Percentiles rank a stretch among this genome's conserved stretches.
Conservation (phyloP, 805 yeast species). For the Yarrowia sp. region DNA sequence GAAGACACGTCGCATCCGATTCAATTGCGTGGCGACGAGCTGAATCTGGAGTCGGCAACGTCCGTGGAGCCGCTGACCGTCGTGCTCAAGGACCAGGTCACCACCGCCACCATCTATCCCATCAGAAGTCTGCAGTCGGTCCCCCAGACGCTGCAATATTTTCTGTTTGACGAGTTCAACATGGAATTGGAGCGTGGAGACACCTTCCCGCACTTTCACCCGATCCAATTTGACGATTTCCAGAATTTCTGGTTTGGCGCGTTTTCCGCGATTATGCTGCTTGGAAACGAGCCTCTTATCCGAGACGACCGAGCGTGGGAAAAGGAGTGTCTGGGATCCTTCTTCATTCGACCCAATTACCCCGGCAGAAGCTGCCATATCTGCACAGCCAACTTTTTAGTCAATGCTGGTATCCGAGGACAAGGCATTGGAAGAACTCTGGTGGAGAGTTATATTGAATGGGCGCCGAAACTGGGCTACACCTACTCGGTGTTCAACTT, state of each 20-base stretch:
- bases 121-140: conserved; percentile 68
- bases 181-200: conserved; percentile 91
- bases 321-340: conserved; percentile 88
- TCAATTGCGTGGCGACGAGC: conserved; percentile 30
- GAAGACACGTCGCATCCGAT: conserved; percentile 32
- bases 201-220: conserved; percentile 84
- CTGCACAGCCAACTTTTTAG: conserved; percentile 88
- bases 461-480: conserved; percentile 92
- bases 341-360: conserved; percentile 82
- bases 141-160: conserved; percentile 80
- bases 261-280: conserved; percentile 74
- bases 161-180: conserved; percentile 89
- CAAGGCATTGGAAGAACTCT: conserved; percentile 89
- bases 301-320: conserved; percentile 79
- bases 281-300: conserved; percentile 72
- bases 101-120: conserved; percentile 93
- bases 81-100: conserved; percentile 82
- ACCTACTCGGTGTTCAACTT: conserved; percentile 83
- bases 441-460: conserved; percentile 81
- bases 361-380: conserved; percentile 94
- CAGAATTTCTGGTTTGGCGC: conserved; percentile 87
- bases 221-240: conserved; percentile 76
- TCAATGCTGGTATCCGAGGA: conserved; percentile 90
- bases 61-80: conserved; percentile 71
- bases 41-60: conserved; percentile 4